Evolutionary conservation across 2,329 filamentous ascomycete genomes (phyloP), one percentile per base, ranked within the genome.

Genomic region (Aspergillus tanneri): DNA sequence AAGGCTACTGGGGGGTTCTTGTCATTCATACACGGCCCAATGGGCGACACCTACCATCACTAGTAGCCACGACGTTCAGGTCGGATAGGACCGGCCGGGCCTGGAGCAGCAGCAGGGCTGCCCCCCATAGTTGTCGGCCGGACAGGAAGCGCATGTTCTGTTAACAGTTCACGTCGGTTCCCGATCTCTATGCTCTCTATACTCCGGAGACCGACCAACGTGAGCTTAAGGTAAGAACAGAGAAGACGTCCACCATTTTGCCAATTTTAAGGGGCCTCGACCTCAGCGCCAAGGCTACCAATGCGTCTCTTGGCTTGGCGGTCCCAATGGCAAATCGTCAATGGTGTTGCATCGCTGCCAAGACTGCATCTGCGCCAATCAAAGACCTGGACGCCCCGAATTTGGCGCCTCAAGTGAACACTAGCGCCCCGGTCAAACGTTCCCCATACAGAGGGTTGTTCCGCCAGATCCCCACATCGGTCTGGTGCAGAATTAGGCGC

Each of bases 71-170:
- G 23, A 45, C 43, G 7, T 14, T 45, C 32, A 45, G 32, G 3
- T 34, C 43, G 23, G 43, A 45, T 24, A 45, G 34, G 34, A n/a
- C 43, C 34, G 18, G 23, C 34, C 37, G 43, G n/a, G 32, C 43
- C 19, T 45, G 43, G 12, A 45, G 43, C 7, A 45, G 43, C 28
- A 45, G 32, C 43, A 45, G 16, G 34, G 18, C 43, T 4, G 43
- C 43, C 35, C 43, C 43, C n/a, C 43, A 36, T 23, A 45, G 24
- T 34, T 45, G 43, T 10, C 16, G 32, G 32, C 34, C 35, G 27
- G 32, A 37, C 27, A 38, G 34, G 19, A n/a, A 22, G 18, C 43
- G 43, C 43, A 45, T 45, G 22, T 35, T 45, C 36, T 24, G 35
- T 19, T 34, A n/a, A n/a, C n/a, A n/a, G n/a, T n/a, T n/a, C n/a